Conservation (phyloP, 1,284 basidiomycete genomes). For the Irpex sp. region DNA sequence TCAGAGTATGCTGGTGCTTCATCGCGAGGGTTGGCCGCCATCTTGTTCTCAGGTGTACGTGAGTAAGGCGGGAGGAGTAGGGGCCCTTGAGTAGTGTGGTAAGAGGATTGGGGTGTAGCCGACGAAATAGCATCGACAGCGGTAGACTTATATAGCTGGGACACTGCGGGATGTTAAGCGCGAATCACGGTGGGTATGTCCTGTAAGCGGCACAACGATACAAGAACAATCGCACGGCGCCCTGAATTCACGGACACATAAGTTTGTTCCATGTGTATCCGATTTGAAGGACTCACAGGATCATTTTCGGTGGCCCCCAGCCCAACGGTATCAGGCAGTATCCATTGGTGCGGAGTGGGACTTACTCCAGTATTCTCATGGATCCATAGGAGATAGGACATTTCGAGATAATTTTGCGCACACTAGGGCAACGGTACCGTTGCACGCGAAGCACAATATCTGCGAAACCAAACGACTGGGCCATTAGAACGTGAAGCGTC, state of each 20-base stretch:
- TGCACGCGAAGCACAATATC: background rate
- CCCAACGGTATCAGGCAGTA: background rate
- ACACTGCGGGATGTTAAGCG: background rate
- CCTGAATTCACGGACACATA: background rate
- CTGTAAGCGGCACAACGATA: background rate
- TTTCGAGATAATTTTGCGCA: background rate
- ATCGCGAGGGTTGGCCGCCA: conserved; percentile 21
- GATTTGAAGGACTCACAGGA: conserved; percentile 7
- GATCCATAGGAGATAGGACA: background rate
- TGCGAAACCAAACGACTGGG: background rate
- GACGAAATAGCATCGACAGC: background rate
- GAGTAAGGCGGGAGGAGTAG: conserved; percentile 3
- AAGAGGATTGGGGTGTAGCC: conserved; percentile 7
- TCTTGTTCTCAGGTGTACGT: conserved; percentile 3
- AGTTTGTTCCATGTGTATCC: conserved; percentile 5
- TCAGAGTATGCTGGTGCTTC: conserved; percentile 41
- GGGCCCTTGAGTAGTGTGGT: background rate
- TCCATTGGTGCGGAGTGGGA: background rate
- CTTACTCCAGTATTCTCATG: background rate
- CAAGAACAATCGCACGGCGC: conserved; percentile 7
- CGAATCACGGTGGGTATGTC: background rate
- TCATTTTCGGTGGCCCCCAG: background rate
- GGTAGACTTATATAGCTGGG: conserved; percentile 9
- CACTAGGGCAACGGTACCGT: background rate
- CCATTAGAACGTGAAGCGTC: background rate